Percentiles rank a stretch among this genome's conserved stretches.
phyloP scores from a whole-genome alignment of 495 filamentous ascomycete species.

The Tuber aestivum region DNA sequence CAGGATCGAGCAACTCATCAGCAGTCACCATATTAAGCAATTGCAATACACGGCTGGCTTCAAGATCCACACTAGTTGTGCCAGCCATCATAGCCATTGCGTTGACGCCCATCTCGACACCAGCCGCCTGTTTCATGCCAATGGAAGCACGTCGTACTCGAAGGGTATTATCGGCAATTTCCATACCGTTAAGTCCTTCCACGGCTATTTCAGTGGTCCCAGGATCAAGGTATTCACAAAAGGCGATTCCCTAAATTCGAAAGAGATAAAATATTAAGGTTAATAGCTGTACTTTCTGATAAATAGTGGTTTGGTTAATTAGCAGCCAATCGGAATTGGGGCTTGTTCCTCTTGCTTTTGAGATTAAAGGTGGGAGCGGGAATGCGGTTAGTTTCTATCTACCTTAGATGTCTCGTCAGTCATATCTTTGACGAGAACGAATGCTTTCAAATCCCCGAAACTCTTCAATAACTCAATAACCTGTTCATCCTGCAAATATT shows the following conservation, averaged over 20 bases:
- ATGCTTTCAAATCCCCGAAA: slow-evolving; percentile 90
- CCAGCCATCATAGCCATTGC: slow-evolving; percentile 99
- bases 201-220: slow-evolving; percentile 75
- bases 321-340: slow-evolving; percentile 13
- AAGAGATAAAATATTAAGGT: slow-evolving; percentile 35
- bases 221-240: slow-evolving; percentile 87
- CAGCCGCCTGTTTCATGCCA: slow-evolving; percentile 80
- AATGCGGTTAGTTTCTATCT: slow-evolving; percentile 48
- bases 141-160: slow-evolving; percentile 85
- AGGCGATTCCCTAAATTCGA: slow-evolving; percentile 73
- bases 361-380: slow-evolving; percentile 17
- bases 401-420: slow-evolving; percentile 83
- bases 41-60: slow-evolving; percentile 75
- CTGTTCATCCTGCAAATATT: slow-evolving; percentile 81
- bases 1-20: slow-evolving; percentile 86
- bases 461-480: slow-evolving; percentile 80
- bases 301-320: slow-evolving; percentile 35
- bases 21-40: slow-evolving; percentile 96
- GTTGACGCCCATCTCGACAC: slow-evolving; percentile 90
- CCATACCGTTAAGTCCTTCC: slow-evolving; percentile 86
- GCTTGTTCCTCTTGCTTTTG: slow-evolving; percentile 21
- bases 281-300: slow-evolving; percentile 39
- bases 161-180: slow-evolving; percentile 75
- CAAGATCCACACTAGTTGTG: slow-evolving; percentile 70
- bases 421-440: slow-evolving; percentile 81